Evolutionary conservation across 306 rosid species (phyloP).

Genomic region (Lablab purpureus): DNA sequence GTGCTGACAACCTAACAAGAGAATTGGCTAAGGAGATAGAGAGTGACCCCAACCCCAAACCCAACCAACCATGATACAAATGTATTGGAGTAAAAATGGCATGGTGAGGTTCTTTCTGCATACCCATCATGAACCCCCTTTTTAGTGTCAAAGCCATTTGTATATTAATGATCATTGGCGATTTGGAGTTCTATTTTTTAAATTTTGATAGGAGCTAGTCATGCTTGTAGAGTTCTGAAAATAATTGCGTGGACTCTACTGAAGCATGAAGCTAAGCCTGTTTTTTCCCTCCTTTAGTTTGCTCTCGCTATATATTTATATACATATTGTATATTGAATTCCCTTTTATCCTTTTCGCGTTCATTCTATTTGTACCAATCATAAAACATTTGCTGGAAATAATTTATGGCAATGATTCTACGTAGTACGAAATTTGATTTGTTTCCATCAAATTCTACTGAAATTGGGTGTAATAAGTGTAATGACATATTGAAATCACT

Average conservation of each 20-base stretch:
- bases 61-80: constrained; percentile 3
- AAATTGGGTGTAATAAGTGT: no score
- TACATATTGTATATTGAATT: background rate
- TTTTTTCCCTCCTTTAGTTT: constrained; percentile 36
- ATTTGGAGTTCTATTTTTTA: constrained; percentile 32
- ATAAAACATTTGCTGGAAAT: background rate
- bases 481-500: no score
- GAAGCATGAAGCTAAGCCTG: constrained; percentile 38
- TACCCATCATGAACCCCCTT: constrained; percentile 24
- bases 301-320: background rate
- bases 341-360: background rate
- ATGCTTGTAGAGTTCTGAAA: constrained; percentile 41
- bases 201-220: constrained; percentile 52
- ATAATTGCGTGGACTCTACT: constrained; percentile 17
- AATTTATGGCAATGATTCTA: background rate
- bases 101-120: constrained; percentile 31
- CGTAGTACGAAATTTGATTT: no score
- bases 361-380: background rate
- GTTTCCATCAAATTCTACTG: no score
- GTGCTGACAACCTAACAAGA: constrained; percentile 67
- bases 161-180: constrained; percentile 34
- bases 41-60: constrained; percentile 42
- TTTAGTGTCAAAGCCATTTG: constrained; percentile 38
- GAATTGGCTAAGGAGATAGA: constrained; percentile 74
- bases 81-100: background rate